phyloP scores from a whole-genome alignment of 2,329 filamentous ascomycete species.

The Talaromyces sp. region DNA sequence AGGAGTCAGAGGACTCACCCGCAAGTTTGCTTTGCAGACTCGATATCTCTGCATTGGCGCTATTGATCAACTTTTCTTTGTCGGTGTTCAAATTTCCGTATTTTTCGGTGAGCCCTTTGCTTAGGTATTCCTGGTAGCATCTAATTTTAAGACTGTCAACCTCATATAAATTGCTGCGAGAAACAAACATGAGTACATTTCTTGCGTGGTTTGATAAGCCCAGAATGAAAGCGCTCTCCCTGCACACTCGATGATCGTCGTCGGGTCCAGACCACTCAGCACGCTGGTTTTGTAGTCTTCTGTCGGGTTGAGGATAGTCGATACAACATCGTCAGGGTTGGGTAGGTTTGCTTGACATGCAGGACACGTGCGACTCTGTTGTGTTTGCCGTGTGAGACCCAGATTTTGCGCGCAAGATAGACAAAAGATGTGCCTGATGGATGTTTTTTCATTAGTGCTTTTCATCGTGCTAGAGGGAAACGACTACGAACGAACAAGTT shows the following conservation, averaged over 20 bases:
- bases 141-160: conserved; percentile 37
- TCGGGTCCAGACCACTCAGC: conserved; percentile 76
- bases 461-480: background rate
- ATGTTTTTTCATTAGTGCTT: background rate
- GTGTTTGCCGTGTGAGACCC: conserved; percentile 57
- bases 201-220: conserved; percentile 64
- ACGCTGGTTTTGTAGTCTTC: conserved; percentile 90
- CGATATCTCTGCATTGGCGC: conserved; percentile 71
- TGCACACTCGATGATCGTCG: conserved; percentile 68
- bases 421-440: conserved; percentile 78
- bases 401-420: conserved; percentile 65
- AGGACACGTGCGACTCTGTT: conserved; percentile 63
- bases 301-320: conserved; percentile 68
- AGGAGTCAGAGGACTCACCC: conserved; percentile 43
- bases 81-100: conserved; percentile 62
- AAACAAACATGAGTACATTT: conserved; percentile 57
- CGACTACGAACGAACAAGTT: conserved; percentile 68
- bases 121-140: conserved; percentile 72
- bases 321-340: conserved; percentile 71
- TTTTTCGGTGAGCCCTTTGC: conserved; percentile 69
- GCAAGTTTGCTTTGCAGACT: conserved; percentile 62
- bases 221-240: conserved; percentile 36
- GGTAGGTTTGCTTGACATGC: conserved; percentile 67
- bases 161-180: background rate
- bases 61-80: conserved; percentile 69